A percentile compares a stretch with the other conserved stretches of the same genome.
Conservation (phyloP, 768 basidiomycete species). For the Mycena albidolilacea region DNA sequence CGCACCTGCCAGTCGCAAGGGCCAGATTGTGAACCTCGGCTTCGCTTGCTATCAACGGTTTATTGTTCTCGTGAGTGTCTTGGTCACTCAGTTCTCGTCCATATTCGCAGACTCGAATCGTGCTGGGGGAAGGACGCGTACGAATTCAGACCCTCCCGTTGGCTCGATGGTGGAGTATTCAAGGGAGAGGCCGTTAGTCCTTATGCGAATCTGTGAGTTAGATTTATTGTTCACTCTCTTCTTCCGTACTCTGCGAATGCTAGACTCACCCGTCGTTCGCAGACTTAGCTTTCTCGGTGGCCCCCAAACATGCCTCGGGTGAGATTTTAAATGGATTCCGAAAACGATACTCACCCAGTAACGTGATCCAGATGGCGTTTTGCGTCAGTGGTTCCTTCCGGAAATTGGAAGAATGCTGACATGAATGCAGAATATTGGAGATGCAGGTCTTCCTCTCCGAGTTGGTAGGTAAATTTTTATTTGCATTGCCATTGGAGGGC, state of each 20-base stretch:
- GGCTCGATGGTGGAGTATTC: too few species aligned
- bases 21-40: not conserved
- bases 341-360: not conserved
- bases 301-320: not conserved
- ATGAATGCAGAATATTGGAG: conserved; percentile 11
- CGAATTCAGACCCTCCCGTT: too few species aligned
- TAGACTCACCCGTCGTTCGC: not conserved
- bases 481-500: not conserved
- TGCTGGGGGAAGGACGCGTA: too few species aligned
- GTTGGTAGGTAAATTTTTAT: conserved; percentile 11
- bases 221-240: not conserved
- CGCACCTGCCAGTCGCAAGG: conserved; percentile 7
- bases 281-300: conserved; percentile 31
- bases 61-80: too few species aligned
- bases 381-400: conserved; percentile 11
- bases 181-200: too few species aligned
- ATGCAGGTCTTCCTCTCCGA: conserved; percentile 20
- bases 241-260: too few species aligned
- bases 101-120: not conserved
- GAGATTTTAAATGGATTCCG: conserved; percentile 6
- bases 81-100: not conserved
- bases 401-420: not conserved
- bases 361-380: conserved; percentile 20
- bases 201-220: too few species aligned
- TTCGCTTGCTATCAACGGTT: conserved; percentile 26